These are phyloP conservation scores for Telfairia occidentalis DNA, from an alignment of 331 rosid genomes.

Conservation along the genomic window DNA sequence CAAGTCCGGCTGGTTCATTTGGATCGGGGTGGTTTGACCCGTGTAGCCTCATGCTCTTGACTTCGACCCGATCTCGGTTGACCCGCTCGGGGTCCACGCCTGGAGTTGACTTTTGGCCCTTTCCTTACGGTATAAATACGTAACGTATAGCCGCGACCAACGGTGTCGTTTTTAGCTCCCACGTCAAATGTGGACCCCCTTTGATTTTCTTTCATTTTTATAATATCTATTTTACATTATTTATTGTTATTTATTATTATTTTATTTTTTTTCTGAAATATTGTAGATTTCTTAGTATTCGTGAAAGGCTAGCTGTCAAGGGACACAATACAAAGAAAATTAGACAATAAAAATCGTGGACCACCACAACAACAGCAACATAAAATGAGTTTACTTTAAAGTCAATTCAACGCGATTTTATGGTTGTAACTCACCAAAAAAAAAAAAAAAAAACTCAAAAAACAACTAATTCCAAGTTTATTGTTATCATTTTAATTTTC, in stretches of 20 bases:
- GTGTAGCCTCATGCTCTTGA: background rate
- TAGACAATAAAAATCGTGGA: background rate
- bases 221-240: background rate
- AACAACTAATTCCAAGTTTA: background rate
- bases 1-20: background rate
- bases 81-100: background rate
- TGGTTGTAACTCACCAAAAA: background rate
- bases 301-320: background rate
- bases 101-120: background rate
- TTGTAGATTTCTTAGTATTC: background rate
- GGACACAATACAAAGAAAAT: background rate
- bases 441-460: no score
- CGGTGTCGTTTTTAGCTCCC: background rate
- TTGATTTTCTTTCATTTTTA: background rate
- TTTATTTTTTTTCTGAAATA: background rate
- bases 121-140: background rate
- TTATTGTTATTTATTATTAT: background rate
- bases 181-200: background rate
- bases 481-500: background rate
- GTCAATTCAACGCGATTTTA: background rate
- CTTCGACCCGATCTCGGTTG: background rate
- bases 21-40: background rate
- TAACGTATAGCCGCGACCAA: background rate
- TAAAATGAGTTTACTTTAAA: background rate
- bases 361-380: background rate